These are phyloP conservation scores for Stenocarpella maydis DNA, from an alignment of 2,329 filamentous ascomycete species.

Conservation along the genomic window DNA sequence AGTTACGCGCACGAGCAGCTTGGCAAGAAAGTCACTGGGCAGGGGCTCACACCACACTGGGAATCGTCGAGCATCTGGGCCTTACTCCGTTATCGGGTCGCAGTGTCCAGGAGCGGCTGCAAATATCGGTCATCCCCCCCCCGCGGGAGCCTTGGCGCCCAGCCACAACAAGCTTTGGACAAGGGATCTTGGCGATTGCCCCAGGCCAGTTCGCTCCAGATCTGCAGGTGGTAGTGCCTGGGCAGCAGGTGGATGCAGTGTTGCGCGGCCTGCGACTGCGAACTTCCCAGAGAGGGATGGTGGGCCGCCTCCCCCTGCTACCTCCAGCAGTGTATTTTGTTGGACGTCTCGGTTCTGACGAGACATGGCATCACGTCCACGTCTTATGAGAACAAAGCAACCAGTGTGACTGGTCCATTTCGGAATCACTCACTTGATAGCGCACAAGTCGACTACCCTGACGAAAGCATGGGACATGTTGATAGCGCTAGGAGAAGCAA, in stretches of 20 bases:
- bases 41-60: no score
- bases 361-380: conserved; percentile 24
- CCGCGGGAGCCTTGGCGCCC: conserved; percentile 18
- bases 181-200: conserved; percentile 18
- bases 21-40: no score
- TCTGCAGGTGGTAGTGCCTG: conserved; percentile 17
- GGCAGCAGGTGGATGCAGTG: neutral
- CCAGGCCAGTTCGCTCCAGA: neutral
- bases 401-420: conserved; percentile 1
- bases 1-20: no score
- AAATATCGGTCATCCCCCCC: neutral
- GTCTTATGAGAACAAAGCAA: conserved; percentile 24
- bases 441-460: conserved; percentile 16
- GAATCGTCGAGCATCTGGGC: no score
- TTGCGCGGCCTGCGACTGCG: conserved; percentile 13
- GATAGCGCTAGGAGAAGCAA: conserved; percentile 4
- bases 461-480: neutral
- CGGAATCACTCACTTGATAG: conserved; percentile 27
- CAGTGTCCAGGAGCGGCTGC: neutral
- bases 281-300: no score
- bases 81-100: no score
- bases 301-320: no score
- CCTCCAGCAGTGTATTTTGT: neutral
- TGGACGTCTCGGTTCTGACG: neutral
- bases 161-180: conserved; percentile 20